These are phyloP conservation scores for Heliocybe sulcata DNA, from an alignment of 1,284 basidiomycete species.

Conservation along the genomic window DNA sequence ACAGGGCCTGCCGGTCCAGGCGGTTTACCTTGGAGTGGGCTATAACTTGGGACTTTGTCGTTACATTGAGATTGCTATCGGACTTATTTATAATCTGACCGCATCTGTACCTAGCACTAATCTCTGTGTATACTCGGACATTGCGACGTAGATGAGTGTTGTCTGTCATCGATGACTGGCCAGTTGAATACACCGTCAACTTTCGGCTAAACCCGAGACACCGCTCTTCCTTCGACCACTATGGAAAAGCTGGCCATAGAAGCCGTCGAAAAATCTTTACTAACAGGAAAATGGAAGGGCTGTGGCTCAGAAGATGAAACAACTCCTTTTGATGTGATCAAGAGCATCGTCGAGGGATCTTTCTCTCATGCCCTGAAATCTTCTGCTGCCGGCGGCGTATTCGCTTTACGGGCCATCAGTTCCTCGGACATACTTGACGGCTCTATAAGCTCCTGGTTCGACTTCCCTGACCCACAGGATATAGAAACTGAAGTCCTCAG, in stretches of 20 bases:
- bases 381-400: slow-evolving; percentile 35
- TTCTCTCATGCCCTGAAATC: slow-evolving; percentile 45
- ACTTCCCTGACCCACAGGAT: slow-evolving; percentile 16
- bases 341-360: slow-evolving; percentile 27
- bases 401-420: slow-evolving; percentile 22
- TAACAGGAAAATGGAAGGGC: slow-evolving; percentile 47
- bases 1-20: slow-evolving; percentile 6
- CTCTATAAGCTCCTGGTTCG: slow-evolving; percentile 27
- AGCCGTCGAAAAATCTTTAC: slow-evolving; percentile 36
- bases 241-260: neutral
- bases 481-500: slow-evolving; percentile 42
- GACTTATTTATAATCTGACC: neutral
- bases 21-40: neutral
- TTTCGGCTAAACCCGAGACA: neutral
- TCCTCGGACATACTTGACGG: slow-evolving; percentile 21
- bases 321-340: slow-evolving; percentile 18
- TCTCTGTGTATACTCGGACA: slow-evolving; percentile 1
- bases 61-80: neutral
- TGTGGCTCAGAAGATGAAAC: slow-evolving; percentile 29
- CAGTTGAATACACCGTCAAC: neutral
- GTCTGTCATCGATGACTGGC: neutral
- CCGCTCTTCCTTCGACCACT: neutral
- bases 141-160: neutral
- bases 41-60: neutral
- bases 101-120: slow-evolving; percentile 1